phyloP scores from a whole-genome alignment of 2,329 filamentous ascomycete species.

The Botrytis paeoniae region DNA sequence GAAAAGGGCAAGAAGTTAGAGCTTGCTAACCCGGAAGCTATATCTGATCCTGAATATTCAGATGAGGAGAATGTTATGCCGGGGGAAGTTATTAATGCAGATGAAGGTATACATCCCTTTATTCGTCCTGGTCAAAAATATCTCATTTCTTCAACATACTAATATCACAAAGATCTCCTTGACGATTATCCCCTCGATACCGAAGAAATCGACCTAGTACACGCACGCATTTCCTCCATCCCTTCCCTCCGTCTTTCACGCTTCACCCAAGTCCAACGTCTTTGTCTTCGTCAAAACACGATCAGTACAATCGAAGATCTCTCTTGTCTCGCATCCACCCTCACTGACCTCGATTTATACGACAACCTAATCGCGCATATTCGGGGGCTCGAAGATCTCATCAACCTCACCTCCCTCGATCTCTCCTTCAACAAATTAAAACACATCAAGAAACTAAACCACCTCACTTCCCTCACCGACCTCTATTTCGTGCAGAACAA shows the following conservation, averaged over 20 bases:
- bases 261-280: conserved; percentile 69
- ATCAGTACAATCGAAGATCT: conserved; percentile 80
- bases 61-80: conserved; percentile 67
- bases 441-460: conserved; percentile 85
- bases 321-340: conserved; percentile 57
- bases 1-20: conserved; percentile 53
- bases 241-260: conserved; percentile 75
- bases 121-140: neutral
- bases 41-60: conserved; percentile 83
- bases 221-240: conserved; percentile 79
- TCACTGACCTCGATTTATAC: conserved; percentile 89
- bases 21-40: conserved; percentile 73
- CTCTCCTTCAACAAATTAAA: conserved; percentile 99
- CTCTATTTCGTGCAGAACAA: conserved; percentile 95
- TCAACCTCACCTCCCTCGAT: conserved; percentile 74
- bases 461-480: conserved; percentile 74
- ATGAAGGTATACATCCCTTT: conserved; percentile 60
- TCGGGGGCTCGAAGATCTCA: conserved; percentile 75
- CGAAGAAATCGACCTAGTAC: conserved; percentile 85
- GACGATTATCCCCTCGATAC: conserved; percentile 58
- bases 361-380: conserved; percentile 92
- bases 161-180: conserved; percentile 50
- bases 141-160: conserved; percentile 4
- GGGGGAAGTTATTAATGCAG: conserved; percentile 73
- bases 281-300: conserved; percentile 91